A percentile compares a stretch with the other conserved stretches of the same genome.
These are phyloP conservation scores for Exophiala aquamarina DNA, from an alignment of 2,329 filamentous ascomycete species.

Conservation along the genomic window DNA sequence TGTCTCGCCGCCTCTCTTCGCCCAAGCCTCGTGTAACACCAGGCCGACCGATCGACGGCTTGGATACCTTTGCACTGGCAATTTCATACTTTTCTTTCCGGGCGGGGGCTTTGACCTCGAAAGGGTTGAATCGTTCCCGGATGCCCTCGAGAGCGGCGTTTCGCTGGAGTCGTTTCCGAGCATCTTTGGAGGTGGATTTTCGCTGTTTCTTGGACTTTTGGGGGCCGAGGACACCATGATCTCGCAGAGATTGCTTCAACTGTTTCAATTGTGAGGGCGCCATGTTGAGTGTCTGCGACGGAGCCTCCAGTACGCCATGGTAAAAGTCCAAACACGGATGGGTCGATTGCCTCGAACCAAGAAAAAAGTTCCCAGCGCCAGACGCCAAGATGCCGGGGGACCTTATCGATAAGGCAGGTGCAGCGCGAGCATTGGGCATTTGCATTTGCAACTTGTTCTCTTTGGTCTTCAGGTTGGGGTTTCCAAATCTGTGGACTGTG, in stretches of 20 bases:
- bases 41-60: constrained; percentile 67
- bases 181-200: constrained; percentile 67
- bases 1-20: constrained; percentile 81
- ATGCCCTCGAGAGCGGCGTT: constrained; percentile 79
- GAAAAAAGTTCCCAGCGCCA: constrained; percentile 2
- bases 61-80: constrained; percentile 63
- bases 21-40: constrained; percentile 81
- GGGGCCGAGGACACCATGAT: constrained; percentile 85
- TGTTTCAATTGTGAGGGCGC: constrained; percentile 95
- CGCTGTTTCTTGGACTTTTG: constrained; percentile 96
- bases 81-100: constrained; percentile 83
- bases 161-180: constrained; percentile 74
- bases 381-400: background rate
- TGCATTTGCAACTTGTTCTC: no score
- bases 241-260: constrained; percentile 84
- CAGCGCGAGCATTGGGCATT: no score
- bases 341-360: no score
- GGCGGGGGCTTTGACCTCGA: constrained; percentile 82
- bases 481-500: no score
- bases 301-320: no score
- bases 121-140: constrained; percentile 95
- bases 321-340: no score
- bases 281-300: no score
- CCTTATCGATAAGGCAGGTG: constrained; percentile 2
- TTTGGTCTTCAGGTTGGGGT: background rate